A percentile compares a stretch with the other conserved stretches of the same genome.
Conservation (phyloP, 148 eudicot species). For the Camellia lanceoleosa region DNA sequence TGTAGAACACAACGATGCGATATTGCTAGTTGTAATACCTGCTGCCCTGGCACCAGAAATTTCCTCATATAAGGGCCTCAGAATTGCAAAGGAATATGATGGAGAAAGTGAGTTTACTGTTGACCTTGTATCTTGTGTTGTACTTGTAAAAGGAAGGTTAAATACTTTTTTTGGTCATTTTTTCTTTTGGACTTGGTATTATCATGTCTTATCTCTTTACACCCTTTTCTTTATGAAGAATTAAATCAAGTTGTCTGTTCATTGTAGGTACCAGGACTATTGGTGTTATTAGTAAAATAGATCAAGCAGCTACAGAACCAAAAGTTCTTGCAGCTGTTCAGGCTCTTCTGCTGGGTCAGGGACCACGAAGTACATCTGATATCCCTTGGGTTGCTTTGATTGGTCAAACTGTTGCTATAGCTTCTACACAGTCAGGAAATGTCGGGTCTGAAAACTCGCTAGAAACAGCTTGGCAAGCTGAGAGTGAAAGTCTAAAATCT, state of each 20-base stretch:
- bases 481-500: constrained; percentile 91
- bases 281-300: constrained; percentile 95
- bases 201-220: neutral
- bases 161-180: neutral
- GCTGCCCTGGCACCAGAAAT: constrained; percentile 93
- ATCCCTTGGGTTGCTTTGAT: constrained; percentile 98
- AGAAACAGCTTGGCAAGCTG: constrained; percentile 99
- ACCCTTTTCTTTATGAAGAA: neutral
- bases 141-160: neutral
- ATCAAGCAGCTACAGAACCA: constrained; percentile 91
- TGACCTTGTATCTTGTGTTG: constrained; percentile 18
- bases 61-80: constrained; percentile 74
- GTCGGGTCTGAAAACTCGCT: constrained; percentile 83
- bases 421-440: constrained; percentile 82
- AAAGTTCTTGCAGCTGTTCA: constrained; percentile 96
- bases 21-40: constrained; percentile 85
- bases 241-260: constrained; percentile 13
- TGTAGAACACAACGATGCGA: constrained; percentile 87
- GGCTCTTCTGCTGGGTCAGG: constrained; percentile 84
- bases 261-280: constrained; percentile 85
- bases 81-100: constrained; percentile 91
- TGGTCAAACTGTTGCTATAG: constrained; percentile 96
- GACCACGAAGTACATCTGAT: constrained; percentile 89
- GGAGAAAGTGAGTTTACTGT: constrained; percentile 62
- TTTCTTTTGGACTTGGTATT: neutral